Evolutionary conservation across 768 basidiomycete species (phyloP), one percentile per base, ranked within the genome.

Genomic region (Russula dissimulans): DNA sequence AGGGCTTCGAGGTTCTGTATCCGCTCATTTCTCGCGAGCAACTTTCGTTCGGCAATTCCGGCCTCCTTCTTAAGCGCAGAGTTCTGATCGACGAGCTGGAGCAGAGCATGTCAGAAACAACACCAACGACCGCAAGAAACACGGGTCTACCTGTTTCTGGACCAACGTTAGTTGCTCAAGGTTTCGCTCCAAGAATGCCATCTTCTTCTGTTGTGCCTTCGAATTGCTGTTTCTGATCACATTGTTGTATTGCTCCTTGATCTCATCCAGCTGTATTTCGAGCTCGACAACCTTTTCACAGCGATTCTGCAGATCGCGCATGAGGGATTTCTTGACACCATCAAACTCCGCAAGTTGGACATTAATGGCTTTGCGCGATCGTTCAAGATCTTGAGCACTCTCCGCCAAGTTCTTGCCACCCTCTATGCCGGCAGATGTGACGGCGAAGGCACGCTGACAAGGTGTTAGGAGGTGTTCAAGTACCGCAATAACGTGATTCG

Each of bases 251-350:
- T 98, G 95, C 74, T 99, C 97, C 72, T 91, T 91, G 73, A 97
- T 93, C 71, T 99, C 97, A 69, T 98, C 97, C 38, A 99, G 78
- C 71, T 97, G 95, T 65, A 99, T 98, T 74, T 99, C 97, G 32
- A 99, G 85, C 74, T 98, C 97, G 54, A 99, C 95, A 44, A 99
- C 97, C 86, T 98, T 98, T 79, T 99, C 97, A 72, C 97, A 99
- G 32, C 97, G 94, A 73, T 99, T 97, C 77, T 97, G 95, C 67
- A 99, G 75, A 78, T 99, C 97, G 41, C 93, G 87, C 91, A 99
- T 97, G 63, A 99, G 82, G 50, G 91, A 95, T 78, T 97, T 95
- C 82, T 98, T 98, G 67, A 97, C 94, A 18, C 91, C 89, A 71
- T 99, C 97, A 72, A 99, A 99, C 71, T 99, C 97, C 61, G 95